Percentiles rank a stretch among this genome's conserved stretches.
Evolutionary conservation across 2,329 filamentous ascomycete species (phyloP).

Genomic region (Fusarium oligoseptatum): DNA sequence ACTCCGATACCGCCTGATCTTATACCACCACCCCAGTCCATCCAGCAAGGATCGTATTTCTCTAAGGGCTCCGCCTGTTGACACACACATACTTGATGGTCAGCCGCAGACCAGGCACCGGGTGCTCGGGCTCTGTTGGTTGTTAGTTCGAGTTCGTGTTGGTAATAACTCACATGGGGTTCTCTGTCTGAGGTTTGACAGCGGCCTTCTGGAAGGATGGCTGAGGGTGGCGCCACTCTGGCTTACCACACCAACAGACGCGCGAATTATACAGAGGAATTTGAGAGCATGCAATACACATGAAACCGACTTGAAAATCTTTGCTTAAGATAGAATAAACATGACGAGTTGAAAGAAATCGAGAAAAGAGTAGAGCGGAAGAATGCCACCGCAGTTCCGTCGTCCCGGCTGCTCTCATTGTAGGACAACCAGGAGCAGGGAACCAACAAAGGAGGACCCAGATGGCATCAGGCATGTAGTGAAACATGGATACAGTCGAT

Average conservation of each 20-base stretch:
- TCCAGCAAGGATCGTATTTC: not conserved
- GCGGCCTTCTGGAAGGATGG: slow-evolving; percentile 6
- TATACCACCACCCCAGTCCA: not conserved
- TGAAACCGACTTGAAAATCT: not conserved
- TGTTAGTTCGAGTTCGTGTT: not conserved
- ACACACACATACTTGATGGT: not conserved
- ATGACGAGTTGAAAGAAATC: not conserved
- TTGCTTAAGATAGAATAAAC: not conserved
- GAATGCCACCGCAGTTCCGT: not conserved
- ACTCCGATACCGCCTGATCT: not conserved
- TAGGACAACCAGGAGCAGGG: not conserved
- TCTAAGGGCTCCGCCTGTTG: not conserved
- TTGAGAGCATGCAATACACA: not conserved
- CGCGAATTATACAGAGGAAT: not conserved
- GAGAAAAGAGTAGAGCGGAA: not conserved
- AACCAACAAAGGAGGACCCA: not conserved
- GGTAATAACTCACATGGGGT: not conserved
- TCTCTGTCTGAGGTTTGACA: not conserved
- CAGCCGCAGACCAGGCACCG: slow-evolving; percentile 4
- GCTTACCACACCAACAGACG: not conserved
- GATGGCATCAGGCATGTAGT: slow-evolving; percentile 3
- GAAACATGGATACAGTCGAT: slow-evolving; percentile 13
- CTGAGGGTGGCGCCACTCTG: not conserved
- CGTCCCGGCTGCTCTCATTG: not conserved
- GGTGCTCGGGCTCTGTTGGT: slow-evolving; percentile 2